Evolutionary conservation across 2,329 filamentous ascomycete genomes (phyloP), one percentile per base, ranked within the genome.

Genomic region (Fusarium buharicum): DNA sequence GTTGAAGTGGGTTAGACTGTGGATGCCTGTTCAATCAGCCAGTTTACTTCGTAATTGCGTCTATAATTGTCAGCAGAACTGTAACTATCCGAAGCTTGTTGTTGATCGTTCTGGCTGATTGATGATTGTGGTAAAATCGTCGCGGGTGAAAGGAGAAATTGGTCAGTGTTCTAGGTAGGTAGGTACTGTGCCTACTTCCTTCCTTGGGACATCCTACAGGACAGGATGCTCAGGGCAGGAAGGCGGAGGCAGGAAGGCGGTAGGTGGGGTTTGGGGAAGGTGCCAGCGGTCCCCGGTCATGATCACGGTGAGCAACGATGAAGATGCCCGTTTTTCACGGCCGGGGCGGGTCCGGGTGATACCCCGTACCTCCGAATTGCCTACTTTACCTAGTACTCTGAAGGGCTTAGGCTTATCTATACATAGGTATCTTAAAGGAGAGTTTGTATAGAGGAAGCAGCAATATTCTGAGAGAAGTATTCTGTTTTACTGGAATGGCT

Each of bases 181-280:
- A 16, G 9, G 11, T 17, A 36, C 12, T 37, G 36, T 37, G 6
- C 36, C 50, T 57, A 34, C 31, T 59, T 22, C 13, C 39, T 47
- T n/a, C 27, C 33, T 13, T 34, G 30, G 40, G 30, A 34, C 8
- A 24, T 24, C 22, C 22, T 24, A 24, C 22, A 24, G 22, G n/a
- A n/a, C 57, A 28, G 34, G 43, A 59, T n/a, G n/a, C n/a, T 40
- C 43, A 59, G 54, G 28, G 28, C 44, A 39, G 36, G 24, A 16
- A 39, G n/a, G n/a, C n/a, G n/a, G n/a, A 24, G 22, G 22, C 22
- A 24, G 18, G 12, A 24, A 34, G 30, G 41, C 24, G 44, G 44
- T 33, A 47, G 27, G 44, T 49, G 66, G 64, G 66, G 63, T 50
- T 46, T 34, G 63, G 36, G 41, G 64, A 54, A 52, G 52, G 45